Conservation (phyloP, 176 grass and related monocot genomes). For the Hyparrhenia diplandra region DNA sequence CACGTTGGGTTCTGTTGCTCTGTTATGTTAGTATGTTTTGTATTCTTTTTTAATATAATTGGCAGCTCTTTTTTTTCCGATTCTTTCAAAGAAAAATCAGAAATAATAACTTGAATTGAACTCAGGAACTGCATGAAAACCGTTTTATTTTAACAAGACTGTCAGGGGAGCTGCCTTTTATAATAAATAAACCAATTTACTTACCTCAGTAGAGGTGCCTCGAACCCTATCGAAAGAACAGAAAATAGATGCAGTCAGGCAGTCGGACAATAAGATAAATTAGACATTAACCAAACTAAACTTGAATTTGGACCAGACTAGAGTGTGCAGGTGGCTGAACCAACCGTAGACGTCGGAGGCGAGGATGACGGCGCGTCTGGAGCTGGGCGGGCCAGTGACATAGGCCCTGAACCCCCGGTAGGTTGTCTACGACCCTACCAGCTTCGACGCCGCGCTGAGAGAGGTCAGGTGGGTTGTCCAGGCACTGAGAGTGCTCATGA, state of each 20-base stretch:
- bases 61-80: too few species aligned
- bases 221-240: neutral
- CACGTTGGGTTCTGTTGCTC: too few species aligned
- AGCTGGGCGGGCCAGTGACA: neutral
- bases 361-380: neutral
- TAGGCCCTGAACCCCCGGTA: conserved; percentile 20
- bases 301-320: neutral
- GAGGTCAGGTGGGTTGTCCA: neutral
- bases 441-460: neutral
- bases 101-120: too few species aligned
- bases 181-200: too few species aligned
- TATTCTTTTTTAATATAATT: too few species aligned
- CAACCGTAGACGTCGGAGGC: conserved; percentile 14
- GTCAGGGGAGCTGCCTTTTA: too few species aligned
- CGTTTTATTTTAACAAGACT: too few species aligned
- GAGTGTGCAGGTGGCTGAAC: neutral
- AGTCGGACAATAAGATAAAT: neutral
- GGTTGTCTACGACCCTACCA: neutral
- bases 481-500: conserved; percentile 11
- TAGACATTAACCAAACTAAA: neutral
- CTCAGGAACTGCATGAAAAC: too few species aligned
- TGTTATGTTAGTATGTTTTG: too few species aligned
- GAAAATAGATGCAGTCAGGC: neutral
- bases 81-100: too few species aligned
- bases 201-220: neutral